Percentiles rank a stretch among this genome's conserved stretches.
Conservation (phyloP, 2,329 filamentous ascomycete genomes). For the Paecilomyces sp. region DNA sequence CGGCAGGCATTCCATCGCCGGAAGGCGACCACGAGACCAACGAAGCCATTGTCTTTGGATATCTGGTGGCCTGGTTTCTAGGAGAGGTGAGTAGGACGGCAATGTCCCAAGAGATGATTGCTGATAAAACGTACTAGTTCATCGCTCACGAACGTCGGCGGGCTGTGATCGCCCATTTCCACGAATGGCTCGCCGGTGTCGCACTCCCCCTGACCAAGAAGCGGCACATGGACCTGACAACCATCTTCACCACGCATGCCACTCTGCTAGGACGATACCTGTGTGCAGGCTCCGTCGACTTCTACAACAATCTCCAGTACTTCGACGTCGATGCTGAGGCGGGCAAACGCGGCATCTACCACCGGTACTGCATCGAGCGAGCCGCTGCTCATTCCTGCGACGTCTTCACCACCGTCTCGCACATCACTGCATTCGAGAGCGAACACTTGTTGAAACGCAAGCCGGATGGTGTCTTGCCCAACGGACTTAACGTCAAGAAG, state of each 20-base stretch:
- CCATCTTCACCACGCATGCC: constrained; percentile 97
- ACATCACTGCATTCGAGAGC: constrained; percentile 97
- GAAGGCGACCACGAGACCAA: constrained; percentile 91
- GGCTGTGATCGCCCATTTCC: constrained; percentile 95
- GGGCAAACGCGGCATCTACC: constrained; percentile 96
- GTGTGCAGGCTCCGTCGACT: constrained; percentile 94
- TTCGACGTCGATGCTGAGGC: constrained; percentile 97
- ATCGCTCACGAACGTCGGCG: constrained; percentile 85
- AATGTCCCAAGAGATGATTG: background rate
- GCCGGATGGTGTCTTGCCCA: constrained; percentile 91
- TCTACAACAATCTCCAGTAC: constrained; percentile 97
- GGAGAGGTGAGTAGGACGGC: constrained; percentile 66
- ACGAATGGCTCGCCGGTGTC: constrained; percentile 96
- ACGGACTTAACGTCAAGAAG: constrained; percentile 96
- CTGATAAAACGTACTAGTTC: constrained; percentile 52
- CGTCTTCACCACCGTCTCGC: constrained; percentile 97
- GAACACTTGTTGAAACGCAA: constrained; percentile 97
- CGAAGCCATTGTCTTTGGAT: constrained; percentile 95
- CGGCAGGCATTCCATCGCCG: constrained; percentile 87
- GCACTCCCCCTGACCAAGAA: constrained; percentile 87
- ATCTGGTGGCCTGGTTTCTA: constrained; percentile 94
- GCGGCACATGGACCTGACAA: constrained; percentile 91
- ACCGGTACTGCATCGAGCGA: constrained; percentile 95
- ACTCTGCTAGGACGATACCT: constrained; percentile 93
- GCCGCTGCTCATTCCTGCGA: constrained; percentile 86